Base-by-base conservation (phyloP, 2,329 filamentous ascomycete species). In the Colletotrichum phormii region DNA sequence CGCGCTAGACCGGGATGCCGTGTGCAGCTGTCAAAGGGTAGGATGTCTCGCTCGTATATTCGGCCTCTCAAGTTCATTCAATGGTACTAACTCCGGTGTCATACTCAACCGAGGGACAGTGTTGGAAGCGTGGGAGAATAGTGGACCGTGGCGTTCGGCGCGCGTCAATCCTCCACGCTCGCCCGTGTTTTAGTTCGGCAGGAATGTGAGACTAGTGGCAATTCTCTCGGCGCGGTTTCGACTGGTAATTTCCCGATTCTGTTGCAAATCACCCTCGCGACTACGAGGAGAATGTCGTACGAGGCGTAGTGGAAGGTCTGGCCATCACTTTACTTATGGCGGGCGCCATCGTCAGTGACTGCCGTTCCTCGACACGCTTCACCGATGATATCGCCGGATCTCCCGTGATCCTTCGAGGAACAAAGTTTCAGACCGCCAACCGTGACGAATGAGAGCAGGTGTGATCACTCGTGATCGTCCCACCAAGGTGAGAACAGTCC, bases 381-480 rank as follows among this genome's bases (percentile, higher is more conserved):
- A 22, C 33, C 49, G 24, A 37, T 42, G 55, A 54, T 33, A 46
- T 29, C 29, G 46, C 65, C 55, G 46, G n/a, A 35, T 31, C 35
- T 61, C 24, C 35, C 35, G n/a, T 12, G 15, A 37, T 26, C 31
- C 15, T 54, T 61, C 55, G 26, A 55, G n/a, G 13, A 55, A 57
- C 59, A 65, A 31, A 57, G 66, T 70, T 70, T 72, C 60, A 61
- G 46, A 71, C 61, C 29, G 24, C 35, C 55, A 37, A 51, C 18
- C 18, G 33, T 61, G 71, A 65, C 70, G 55, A 71, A 61, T 61
- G 55, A 59, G 13, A 46, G 22, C 13, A 37, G 13, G 22, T 11
- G 33, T 35, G 26, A 61, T 51, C 49, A 26, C 29, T 26, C 55
- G 18, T 46, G 66, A 58, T 71, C 60, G 53, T 54, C 61, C 66